Conservation (phyloP, 805 yeast genomes). For the Suhomyces sp. region DNA sequence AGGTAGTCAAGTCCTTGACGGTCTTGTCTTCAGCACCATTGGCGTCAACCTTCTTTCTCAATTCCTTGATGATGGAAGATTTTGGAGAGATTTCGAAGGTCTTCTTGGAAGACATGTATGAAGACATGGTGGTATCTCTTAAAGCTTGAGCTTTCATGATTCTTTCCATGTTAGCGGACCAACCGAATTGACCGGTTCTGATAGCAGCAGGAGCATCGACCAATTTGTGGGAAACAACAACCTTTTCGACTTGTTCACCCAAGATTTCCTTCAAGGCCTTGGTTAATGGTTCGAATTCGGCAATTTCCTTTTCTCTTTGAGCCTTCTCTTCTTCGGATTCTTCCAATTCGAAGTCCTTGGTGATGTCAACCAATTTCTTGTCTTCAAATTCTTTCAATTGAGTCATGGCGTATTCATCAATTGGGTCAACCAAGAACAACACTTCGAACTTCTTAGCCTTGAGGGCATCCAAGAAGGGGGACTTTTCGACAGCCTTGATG, state of each 20-base stretch:
- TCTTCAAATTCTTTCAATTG: slow-evolving; percentile 99
- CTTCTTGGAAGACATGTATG: slow-evolving; percentile 99
- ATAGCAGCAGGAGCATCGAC: slow-evolving; percentile 99
- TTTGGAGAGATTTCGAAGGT: slow-evolving; percentile 98
- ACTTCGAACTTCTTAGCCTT: slow-evolving; percentile 99
- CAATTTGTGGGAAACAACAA: slow-evolving; percentile 94
- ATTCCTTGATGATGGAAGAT: slow-evolving; percentile 92
- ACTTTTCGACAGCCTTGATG: slow-evolving; percentile 94
- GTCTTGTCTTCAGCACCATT: slow-evolving; percentile 98
- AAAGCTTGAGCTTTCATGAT: slow-evolving; percentile 99
- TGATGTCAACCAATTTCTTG: slow-evolving; percentile 97
- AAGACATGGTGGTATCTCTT: slow-evolving; percentile 97
- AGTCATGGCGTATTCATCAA: slow-evolving; percentile 99
- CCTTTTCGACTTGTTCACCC: slow-evolving; percentile 99
- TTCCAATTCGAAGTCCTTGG: slow-evolving; percentile 98
- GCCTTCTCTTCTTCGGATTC: slow-evolving; percentile 98
- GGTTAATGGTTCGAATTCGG: slow-evolving; percentile 90
- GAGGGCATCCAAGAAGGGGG: slow-evolving; percentile 98
- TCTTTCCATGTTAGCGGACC: slow-evolving; percentile 99
- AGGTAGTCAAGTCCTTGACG: slow-evolving; percentile 94
- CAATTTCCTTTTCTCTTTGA: slow-evolving; percentile 87
- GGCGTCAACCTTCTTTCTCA: slow-evolving; percentile 92
- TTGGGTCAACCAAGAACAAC: slow-evolving; percentile 96
- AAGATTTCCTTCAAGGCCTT: slow-evolving; percentile 94
- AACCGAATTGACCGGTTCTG: slow-evolving; percentile 99